These are phyloP conservation scores for Fusarium sp. DNA, from an alignment of 2,329 filamentous ascomycete species.

Conservation along the genomic window DNA sequence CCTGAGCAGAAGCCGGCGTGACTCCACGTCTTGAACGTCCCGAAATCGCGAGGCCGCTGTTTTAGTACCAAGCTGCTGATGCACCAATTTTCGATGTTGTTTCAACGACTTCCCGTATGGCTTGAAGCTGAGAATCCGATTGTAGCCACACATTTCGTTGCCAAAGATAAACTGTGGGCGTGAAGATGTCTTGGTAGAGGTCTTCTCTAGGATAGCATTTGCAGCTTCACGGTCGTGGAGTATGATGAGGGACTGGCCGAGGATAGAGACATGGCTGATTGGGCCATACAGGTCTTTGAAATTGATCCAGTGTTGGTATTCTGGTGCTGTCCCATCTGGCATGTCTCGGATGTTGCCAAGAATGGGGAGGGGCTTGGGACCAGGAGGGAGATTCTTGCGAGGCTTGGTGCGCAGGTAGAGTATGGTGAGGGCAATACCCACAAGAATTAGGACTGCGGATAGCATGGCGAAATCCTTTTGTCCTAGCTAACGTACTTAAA, in stretches of 20 bases:
- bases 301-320: slow-evolving; percentile 53
- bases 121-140: not conserved
- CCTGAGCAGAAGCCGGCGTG: not conserved
- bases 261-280: slow-evolving; percentile 51
- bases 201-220: slow-evolving; percentile 43
- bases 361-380: slow-evolving; percentile 58
- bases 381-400: slow-evolving; percentile 52
- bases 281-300: slow-evolving; percentile 51
- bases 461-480: not conserved
- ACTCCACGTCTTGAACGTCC: not conserved
- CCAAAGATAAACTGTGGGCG: slow-evolving; percentile 35
- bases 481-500: fast-evolving
- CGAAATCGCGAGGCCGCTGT: not conserved
- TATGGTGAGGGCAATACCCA: not conserved
- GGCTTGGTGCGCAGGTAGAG: not conserved
- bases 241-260: slow-evolving; percentile 53
- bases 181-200: slow-evolving; percentile 43
- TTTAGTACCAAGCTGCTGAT: slow-evolving; percentile 3
- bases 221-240: not conserved
- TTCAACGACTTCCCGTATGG: not conserved
- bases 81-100: not conserved
- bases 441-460: fast-evolving
- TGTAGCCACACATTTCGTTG: slow-evolving; percentile 6
- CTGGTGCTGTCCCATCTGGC: slow-evolving; percentile 48
- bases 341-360: slow-evolving; percentile 61